phyloP scores from a whole-genome alignment of 73 alveolate species.

The Paramecium caudatum region DNA sequence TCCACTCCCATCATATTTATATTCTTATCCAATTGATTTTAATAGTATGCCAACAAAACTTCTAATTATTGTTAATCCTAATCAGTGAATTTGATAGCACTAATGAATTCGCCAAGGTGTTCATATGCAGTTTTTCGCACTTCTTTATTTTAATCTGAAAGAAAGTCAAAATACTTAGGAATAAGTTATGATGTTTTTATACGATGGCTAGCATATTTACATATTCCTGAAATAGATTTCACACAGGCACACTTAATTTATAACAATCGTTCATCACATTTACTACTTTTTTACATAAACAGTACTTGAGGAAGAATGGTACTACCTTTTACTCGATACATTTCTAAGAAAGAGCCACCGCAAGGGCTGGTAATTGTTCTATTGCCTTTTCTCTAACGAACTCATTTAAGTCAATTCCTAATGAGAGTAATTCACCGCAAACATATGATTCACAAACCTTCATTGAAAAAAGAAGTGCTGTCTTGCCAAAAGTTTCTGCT shows the following conservation, averaged over 20 bases:
- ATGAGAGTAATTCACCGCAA: slow-evolving; percentile 28
- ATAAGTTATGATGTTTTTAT: slow-evolving; percentile 72
- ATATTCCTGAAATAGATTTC: slow-evolving; percentile 82
- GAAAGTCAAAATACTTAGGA: slow-evolving; percentile 81
- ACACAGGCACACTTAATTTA: slow-evolving; percentile 89
- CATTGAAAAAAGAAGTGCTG: not conserved
- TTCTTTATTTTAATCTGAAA: slow-evolving; percentile 81
- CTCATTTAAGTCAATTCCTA: slow-evolving; percentile 35
- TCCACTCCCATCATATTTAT: slow-evolving; percentile 1
- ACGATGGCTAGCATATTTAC: slow-evolving; percentile 78
- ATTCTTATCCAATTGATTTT: not conserved
- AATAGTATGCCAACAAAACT: not conserved
- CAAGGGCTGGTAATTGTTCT: not conserved
- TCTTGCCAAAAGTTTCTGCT: slow-evolving; percentile 56
- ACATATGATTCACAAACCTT: slow-evolving; percentile 47
- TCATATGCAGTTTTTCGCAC: slow-evolving; percentile 86
- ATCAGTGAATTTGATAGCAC: slow-evolving; percentile 45
- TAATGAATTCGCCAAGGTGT: slow-evolving; percentile 86
- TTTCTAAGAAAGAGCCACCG: slow-evolving; percentile 42
- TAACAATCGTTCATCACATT: slow-evolving; percentile 83
- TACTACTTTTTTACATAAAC: not conserved
- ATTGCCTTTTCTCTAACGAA: slow-evolving; percentile 32
- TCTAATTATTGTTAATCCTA: slow-evolving; percentile 16
- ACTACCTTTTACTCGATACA: slow-evolving; percentile 35
- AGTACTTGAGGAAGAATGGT: slow-evolving; percentile 20